Evolutionary conservation across 768 basidiomycete species (phyloP).

Genomic region (Boletus bicolor): DNA sequence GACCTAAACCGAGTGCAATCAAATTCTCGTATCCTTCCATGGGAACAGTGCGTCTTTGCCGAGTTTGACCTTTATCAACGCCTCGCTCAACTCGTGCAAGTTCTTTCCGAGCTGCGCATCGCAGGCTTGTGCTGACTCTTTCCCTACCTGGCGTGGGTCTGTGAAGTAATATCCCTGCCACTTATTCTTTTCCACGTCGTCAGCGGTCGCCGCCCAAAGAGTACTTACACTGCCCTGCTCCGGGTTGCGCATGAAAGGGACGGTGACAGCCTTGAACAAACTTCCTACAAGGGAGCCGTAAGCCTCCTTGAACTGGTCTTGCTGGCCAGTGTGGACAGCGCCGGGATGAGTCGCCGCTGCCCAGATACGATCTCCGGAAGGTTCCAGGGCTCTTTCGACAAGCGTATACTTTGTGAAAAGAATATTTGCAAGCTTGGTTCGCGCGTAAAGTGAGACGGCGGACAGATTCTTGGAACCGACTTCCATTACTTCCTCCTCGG

Average conservation of each 20-base stretch:
- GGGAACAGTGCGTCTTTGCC: slow-evolving; percentile 18
- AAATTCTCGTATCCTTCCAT: slow-evolving; percentile 16
- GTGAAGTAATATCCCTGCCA: slow-evolving; percentile 29
- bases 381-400: not conserved
- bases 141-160: slow-evolving; percentile 4
- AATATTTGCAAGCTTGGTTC: slow-evolving; percentile 2
- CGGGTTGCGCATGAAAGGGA: slow-evolving; percentile 29
- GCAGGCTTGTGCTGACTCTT: slow-evolving; percentile 22
- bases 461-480: not conserved
- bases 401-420: slow-evolving; percentile 1
- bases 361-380: not conserved
- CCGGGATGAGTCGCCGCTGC: not conserved
- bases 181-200: slow-evolving; percentile 5
- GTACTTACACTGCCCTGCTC: slow-evolving; percentile 26
- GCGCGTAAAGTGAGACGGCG: slow-evolving; percentile 4
- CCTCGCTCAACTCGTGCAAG: slow-evolving; percentile 33
- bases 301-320: slow-evolving; percentile 2
- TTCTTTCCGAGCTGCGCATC: slow-evolving; percentile 26
- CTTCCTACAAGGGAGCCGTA: not conserved
- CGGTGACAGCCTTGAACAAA: slow-evolving; percentile 19
- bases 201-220: slow-evolving; percentile 32
- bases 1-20: not conserved
- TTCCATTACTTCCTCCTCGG: not conserved
- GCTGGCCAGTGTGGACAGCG: not conserved
- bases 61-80: slow-evolving; percentile 24